Conservation (phyloP, 768 basidiomycete species). For the Calocera viscosa region DNA sequence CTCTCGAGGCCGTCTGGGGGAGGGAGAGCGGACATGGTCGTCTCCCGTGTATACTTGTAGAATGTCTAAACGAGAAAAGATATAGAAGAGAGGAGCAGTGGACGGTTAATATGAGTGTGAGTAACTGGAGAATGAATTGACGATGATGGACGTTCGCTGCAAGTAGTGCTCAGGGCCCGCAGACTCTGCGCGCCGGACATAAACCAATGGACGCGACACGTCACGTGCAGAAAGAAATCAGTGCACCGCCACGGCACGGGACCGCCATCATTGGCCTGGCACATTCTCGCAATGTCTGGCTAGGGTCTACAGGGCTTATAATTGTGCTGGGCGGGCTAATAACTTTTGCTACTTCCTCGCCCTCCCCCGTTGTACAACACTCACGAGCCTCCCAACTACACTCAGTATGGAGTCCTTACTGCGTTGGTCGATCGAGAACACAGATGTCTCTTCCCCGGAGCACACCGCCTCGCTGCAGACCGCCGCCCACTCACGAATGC, state of each 20-base stretch:
- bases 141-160: background rate
- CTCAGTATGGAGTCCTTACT: slow-evolving; percentile 57
- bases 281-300: background rate
- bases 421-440: slow-evolving; percentile 72
- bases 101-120: too few relatives aligned
- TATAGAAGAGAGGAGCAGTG: too few relatives aligned
- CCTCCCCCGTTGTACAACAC: background rate
- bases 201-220: background rate
- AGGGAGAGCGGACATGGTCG: too few relatives aligned
- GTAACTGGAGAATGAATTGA: too few relatives aligned
- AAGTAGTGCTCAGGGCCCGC: too few relatives aligned
- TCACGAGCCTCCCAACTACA: background rate
- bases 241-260: background rate
- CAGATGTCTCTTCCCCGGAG: slow-evolving; percentile 23
- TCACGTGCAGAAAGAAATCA: slow-evolving; percentile 4
- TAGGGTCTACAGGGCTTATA: background rate
- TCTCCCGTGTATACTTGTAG: too few relatives aligned
- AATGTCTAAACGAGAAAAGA: too few relatives aligned
- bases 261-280: background rate
- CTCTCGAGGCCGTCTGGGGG: slow-evolving; percentile 39
- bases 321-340: too few relatives aligned
- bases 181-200: too few relatives aligned
- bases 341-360: background rate
- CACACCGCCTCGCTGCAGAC: slow-evolving; percentile 22
- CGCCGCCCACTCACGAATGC: slow-evolving; percentile 27